phyloP scores from a whole-genome alignment of 2,329 filamentous ascomycete genomes.

The Bipolaris sorokiniana region DNA sequence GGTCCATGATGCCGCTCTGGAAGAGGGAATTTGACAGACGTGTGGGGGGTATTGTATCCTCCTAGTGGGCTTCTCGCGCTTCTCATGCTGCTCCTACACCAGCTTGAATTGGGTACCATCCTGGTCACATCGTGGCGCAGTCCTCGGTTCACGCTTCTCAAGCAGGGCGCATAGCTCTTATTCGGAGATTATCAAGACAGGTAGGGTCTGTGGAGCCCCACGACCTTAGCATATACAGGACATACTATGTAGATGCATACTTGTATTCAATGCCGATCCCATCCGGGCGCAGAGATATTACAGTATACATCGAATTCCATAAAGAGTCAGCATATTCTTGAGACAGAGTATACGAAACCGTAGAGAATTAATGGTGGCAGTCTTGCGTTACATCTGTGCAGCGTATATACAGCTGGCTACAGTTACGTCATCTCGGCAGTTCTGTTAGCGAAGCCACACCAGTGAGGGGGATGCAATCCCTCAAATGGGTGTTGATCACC shows the following conservation, averaged over 20 bases:
- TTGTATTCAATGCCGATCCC: not conserved
- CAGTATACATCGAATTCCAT: not conserved
- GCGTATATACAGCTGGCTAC: not conserved
- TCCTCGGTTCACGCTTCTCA: not conserved
- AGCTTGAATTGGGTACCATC: not conserved
- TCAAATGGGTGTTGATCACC: not conserved
- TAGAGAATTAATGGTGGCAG: not conserved
- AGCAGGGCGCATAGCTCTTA: not conserved
- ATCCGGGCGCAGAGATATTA: not conserved
- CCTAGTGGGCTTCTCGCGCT: not conserved
- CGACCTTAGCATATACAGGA: too few relatives aligned
- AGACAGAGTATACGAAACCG: not conserved
- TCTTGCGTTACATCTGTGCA: not conserved
- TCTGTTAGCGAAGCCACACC: not conserved
- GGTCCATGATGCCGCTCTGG: constrained; percentile 43
- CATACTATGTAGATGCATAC: too few relatives aligned
- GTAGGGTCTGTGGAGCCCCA: not conserved
- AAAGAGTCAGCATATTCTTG: not conserved
- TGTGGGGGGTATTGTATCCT: constrained; percentile 31
- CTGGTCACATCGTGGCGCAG: not conserved
- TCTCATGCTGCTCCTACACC: not conserved
- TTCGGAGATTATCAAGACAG: not conserved
- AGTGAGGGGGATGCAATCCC: not conserved
- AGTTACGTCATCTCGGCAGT: constrained; percentile 6
- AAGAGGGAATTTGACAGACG: constrained; percentile 37